Base-by-base conservation (phyloP, 2,329 filamentous ascomycete species). In the Ceratocystis variospora region DNA sequence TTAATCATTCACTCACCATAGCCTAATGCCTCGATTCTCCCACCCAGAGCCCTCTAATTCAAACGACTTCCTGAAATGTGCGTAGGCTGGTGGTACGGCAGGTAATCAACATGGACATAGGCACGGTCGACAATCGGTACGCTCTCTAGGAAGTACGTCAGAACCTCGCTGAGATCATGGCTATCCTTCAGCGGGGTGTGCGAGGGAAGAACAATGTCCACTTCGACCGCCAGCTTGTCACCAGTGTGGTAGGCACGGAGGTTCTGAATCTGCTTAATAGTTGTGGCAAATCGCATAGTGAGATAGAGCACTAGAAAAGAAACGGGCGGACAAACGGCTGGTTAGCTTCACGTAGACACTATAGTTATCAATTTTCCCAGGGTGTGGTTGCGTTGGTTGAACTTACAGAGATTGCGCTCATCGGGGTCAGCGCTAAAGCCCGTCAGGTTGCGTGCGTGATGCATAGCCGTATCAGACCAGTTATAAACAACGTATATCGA, bases 251-350 rank as follows among this genome's bases (percentile, higher is more conserved):
- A 95, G 1, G 90, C 90, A 70, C 91, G 87, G 66, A 94, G 77
- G 41, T 90, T 90, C 73, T 94, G 90, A 68, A 95, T 94, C 73
- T 90, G 87, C 72, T 84, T 85, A 72, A 96, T 95, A 12, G 88
- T 88, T 70, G 88, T 90, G 59, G 91, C 91, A 73, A 96, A 96
- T 22, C 92, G 87, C 88, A 96, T 96, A 1, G 91, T 94, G 70
- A 96, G 82, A 76, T 96, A 96, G 0, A 96, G 80, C 25, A 96
- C 76, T 68, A 41, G 22, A 7, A 28, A 12, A 15, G 37, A 10
- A 5, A 28, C 7, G 7, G 25, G 44, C 2, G 17, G 44, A 25
- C 2, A 22, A 17, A 10, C 48, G 12, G 12, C 17, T 17, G 33
- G 44, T 53, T 63, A 45, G 22, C 33, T 19, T 45, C 5, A 6